Evolutionary conservation across 129 eudicot genomes (phyloP).

Genomic region (Flaveria robusta): DNA sequence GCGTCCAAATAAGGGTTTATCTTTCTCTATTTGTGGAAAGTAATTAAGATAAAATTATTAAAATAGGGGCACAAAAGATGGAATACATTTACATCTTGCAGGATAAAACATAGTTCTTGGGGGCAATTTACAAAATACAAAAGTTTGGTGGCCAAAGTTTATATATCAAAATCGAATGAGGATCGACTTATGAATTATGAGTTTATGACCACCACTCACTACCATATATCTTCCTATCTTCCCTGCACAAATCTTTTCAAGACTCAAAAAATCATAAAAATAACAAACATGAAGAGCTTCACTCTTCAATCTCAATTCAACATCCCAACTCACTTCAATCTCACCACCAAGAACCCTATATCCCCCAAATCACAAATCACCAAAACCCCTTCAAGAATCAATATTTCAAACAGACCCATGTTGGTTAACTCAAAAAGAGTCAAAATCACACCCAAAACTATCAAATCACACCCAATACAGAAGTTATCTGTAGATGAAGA

Average conservation of each 20-base stretch:
- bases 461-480: conserved; percentile 10
- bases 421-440: conserved; percentile 22
- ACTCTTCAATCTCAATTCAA: conserved; percentile 42
- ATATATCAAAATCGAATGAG: not conserved
- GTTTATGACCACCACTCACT: conserved; percentile 36
- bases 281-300: conserved; percentile 42
- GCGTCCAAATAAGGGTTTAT: too few relatives aligned
- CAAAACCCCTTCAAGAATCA: conserved; percentile 27
- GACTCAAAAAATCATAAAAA: conserved; percentile 20
- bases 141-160: conserved; percentile 26
- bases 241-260: conserved; percentile 4
- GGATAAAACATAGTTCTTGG: not conserved
- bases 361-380: conserved; percentile 28
- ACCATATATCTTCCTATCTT: conserved; percentile 13
- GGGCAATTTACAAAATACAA: not conserved
- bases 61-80: too few relatives aligned
- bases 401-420: conserved; percentile 19
- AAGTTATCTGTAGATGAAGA: conserved; percentile 13
- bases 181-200: not conserved
- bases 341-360: conserved; percentile 17
- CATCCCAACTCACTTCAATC: conserved; percentile 40
- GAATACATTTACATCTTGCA: too few relatives aligned
- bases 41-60: too few relatives aligned
- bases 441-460: conserved; percentile 30
- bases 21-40: too few relatives aligned